Base-by-base conservation (phyloP, 345 rosid species). In the Punica granatum region DNA sequence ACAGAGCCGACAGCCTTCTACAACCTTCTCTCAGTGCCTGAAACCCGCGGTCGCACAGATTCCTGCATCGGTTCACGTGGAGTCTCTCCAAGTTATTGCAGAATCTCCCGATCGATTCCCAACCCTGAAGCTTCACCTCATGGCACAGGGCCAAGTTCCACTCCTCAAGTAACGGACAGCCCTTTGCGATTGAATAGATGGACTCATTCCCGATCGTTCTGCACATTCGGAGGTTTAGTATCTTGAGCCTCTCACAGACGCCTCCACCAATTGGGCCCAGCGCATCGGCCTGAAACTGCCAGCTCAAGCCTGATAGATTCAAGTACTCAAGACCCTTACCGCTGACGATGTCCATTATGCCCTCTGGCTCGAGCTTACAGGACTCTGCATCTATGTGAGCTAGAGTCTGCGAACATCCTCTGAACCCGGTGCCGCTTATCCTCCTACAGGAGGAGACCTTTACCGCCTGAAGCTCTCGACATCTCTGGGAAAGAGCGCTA, bases 81-180 rank as follows among this genome's bases (percentile, higher is more conserved):
- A 93, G 96, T 69, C 49, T 85, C 83, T 85, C 71, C 73, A 85
- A 72, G 70, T 69, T 81, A 54, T 73, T 43, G 80, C 97, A 93
- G 73, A 70, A 72, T 33, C 62, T 34, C 66, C 88, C 85, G 15
- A 88, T 67, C 4, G 87, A 79, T 53, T 77, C 75, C 98, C 94
- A 89, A 32, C 97, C 96, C 12, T 59, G 37, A 71, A 84, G 53
- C 71, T 66, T 75, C n/a, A 87, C 80, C 59, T 75, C 86, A 39
- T 82, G 87, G 73, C 97, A 86, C 63, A 82, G 25, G 58, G 92
- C 85, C 78, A 88, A 60, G 76, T 87, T 86, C 92, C 92, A 88
- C 69, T 86, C 97, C 75, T 81, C 56, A 23, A 90, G 90, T 72
- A 81, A 71, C 0, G 86, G 97, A 39, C 92, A 88, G 28, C 96